These are phyloP conservation scores for Paecilomyces variotii DNA, from an alignment of 2,329 filamentous ascomycete species.

Conservation along the genomic window DNA sequence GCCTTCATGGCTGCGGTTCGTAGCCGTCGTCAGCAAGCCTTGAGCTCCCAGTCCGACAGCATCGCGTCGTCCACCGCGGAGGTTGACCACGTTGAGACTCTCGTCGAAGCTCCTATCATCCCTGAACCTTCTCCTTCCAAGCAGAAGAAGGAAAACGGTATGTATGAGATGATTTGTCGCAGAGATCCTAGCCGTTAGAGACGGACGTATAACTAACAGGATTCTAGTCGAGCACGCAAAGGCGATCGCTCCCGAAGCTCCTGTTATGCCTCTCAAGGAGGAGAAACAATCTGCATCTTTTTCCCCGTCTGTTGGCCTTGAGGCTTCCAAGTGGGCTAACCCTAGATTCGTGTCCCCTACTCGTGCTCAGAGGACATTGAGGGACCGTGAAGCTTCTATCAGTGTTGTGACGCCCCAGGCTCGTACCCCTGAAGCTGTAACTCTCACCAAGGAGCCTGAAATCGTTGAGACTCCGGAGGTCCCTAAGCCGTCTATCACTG, in stretches of 20 bases:
- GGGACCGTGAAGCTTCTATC: background rate
- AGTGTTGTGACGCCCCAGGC: slow-evolving; percentile 5
- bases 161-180: background rate
- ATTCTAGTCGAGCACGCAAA: background rate
- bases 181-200: background rate
- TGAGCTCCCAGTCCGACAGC: background rate
- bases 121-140: background rate
- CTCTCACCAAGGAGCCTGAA: background rate
- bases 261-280: background rate
- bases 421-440: slow-evolving; percentile 4
- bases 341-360: background rate
- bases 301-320: background rate
- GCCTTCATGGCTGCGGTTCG: slow-evolving; percentile 21
- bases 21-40: slow-evolving; percentile 5
- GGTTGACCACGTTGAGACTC: background rate
- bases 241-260: background rate
- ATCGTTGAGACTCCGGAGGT: background rate
- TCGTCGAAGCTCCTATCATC: background rate
- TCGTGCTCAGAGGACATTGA: background rate
- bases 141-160: background rate
- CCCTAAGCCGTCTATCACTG: slow-evolving; percentile 1
- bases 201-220: background rate
- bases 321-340: background rate
- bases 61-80: background rate
- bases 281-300: background rate